Conservation (phyloP, 495 filamentous ascomycete genomes). For the Echria macrotheca region DNA sequence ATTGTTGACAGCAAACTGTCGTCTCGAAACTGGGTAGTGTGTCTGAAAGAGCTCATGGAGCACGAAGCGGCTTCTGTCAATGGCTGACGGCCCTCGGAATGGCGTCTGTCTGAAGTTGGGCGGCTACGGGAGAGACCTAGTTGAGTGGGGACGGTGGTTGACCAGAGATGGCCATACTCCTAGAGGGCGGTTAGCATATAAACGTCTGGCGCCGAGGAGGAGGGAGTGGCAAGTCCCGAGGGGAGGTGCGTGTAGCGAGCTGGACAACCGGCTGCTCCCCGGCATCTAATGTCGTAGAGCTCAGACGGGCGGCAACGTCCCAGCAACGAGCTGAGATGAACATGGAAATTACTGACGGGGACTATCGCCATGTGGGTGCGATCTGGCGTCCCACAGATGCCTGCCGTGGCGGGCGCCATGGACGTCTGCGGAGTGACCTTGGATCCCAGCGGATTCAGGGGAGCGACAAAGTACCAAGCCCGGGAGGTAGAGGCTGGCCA, state of each 20-base stretch:
- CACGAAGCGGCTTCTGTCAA: slow-evolving; percentile 37
- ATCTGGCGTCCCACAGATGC: slow-evolving; percentile 6
- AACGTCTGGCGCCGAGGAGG: slow-evolving; percentile 2
- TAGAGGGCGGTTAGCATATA: slow-evolving; percentile 39
- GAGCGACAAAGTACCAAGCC: slow-evolving; percentile 2
- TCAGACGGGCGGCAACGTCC: slow-evolving; percentile 5
- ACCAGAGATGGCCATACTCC: slow-evolving; percentile 14
- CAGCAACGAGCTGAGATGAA: not conserved
- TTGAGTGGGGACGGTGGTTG: slow-evolving; percentile 19
- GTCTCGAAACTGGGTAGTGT: slow-evolving; percentile 46
- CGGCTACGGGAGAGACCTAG: slow-evolving; percentile 37
- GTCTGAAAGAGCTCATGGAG: slow-evolving; percentile 40
- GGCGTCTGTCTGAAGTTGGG: slow-evolving; percentile 48
- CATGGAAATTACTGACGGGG: not conserved
- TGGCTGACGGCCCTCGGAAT: slow-evolving; percentile 41
- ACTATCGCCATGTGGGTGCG: not conserved
- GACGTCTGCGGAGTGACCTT: not conserved
- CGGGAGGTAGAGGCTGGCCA: too few relatives aligned
- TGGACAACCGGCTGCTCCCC: too few relatives aligned
- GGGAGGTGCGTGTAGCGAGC: not conserved
- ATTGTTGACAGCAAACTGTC: slow-evolving; percentile 30
- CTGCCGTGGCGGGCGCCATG: not conserved
- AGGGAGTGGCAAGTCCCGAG: slow-evolving; percentile 2
- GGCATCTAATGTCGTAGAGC: too few relatives aligned
- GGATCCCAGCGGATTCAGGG: not conserved